Base-by-base conservation (phyloP, 352 stramenopile species). In the Phytophthora macrochlamydospora region DNA sequence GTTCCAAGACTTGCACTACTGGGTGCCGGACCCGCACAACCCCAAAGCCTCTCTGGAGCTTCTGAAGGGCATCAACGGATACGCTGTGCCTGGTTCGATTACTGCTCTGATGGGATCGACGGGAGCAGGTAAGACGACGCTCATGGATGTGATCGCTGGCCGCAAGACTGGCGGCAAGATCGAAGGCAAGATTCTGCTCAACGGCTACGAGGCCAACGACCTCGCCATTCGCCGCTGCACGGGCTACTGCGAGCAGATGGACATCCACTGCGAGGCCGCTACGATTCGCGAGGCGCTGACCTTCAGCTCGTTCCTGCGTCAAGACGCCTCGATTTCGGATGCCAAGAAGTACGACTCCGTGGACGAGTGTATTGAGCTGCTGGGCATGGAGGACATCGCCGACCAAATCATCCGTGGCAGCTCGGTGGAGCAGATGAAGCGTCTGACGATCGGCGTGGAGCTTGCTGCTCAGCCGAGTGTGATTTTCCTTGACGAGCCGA, bases 171-270 rank as follows among this genome's bases (percentile, higher is more conserved):
- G 18, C 18, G 18, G 18, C 18, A 24, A 24, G 18, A 24, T 24
- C 18, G 18, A 24, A 24, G 18, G 18, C 18, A 24, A 24, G 18
- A 24, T 24, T 24, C 18, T 24, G 18, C 18, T 24, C 18, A 24
- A 24, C 18, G 18, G 18, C 18, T 24, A 24, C 18, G 18, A 24
- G 18, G 18, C 18, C 18, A 24, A 24, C 18, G 18, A 24, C 18
- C 18, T 24, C 18, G 18, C 18, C 18, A 24, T 24, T 24, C 18
- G 18, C 18, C 18, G 18, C 18, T 63, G 51, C 38, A 87, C 75
- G 28, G 75, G 75, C 7, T 83, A 83, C 63, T 83, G 75, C 51
- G 75, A 83, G 58, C 90, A 97, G 56, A 92, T 96, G 65, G 91
- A 97, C 57, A 81, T 88, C 29, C 79, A 97, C 33, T 83, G 81